Evolutionary conservation across 2,329 filamentous ascomycete species (phyloP).

Genomic region (Stagonosporopsis cucurbitacearum): DNA sequence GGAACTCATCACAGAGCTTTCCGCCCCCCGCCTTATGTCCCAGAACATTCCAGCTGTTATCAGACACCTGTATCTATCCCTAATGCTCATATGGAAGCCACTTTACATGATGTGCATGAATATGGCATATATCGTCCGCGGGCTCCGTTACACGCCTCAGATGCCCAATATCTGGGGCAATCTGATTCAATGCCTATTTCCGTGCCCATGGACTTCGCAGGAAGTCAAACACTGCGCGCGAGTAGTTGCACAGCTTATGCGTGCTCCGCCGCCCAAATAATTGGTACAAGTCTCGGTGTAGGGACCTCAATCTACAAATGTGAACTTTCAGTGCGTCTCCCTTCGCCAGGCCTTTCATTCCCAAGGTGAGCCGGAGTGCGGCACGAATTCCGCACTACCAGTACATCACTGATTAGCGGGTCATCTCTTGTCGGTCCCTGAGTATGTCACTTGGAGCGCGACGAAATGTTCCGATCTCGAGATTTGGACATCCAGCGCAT

Average conservation of each 20-base stretch:
- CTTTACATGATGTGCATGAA: not conserved
- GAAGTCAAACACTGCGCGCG: not conserved
- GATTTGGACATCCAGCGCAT: not conserved
- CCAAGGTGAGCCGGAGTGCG: too few relatives aligned
- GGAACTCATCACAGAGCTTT: not conserved
- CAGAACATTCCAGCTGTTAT: not conserved
- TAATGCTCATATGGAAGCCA: not conserved
- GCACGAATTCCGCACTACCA: not conserved
- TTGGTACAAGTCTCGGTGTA: not conserved
- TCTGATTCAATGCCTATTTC: too few relatives aligned
- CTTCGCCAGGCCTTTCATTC: too few relatives aligned
- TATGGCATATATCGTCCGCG: not conserved
- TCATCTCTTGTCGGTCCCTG: not conserved
- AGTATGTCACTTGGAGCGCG: not conserved
- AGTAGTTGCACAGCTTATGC: not conserved
- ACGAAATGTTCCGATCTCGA: not conserved
- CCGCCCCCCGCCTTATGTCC: not conserved
- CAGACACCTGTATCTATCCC: not conserved
- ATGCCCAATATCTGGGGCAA: not conserved
- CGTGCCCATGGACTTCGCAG: too few relatives aligned
- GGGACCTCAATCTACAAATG: not conserved
- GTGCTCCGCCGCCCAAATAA: not conserved
- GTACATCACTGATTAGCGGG: not conserved
- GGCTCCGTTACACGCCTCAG: not conserved
- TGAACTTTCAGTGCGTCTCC: not conserved